These are phyloP conservation scores for Aspergillus neotritici DNA, from an alignment of 2,329 filamentous ascomycete species.

Conservation along the genomic window DNA sequence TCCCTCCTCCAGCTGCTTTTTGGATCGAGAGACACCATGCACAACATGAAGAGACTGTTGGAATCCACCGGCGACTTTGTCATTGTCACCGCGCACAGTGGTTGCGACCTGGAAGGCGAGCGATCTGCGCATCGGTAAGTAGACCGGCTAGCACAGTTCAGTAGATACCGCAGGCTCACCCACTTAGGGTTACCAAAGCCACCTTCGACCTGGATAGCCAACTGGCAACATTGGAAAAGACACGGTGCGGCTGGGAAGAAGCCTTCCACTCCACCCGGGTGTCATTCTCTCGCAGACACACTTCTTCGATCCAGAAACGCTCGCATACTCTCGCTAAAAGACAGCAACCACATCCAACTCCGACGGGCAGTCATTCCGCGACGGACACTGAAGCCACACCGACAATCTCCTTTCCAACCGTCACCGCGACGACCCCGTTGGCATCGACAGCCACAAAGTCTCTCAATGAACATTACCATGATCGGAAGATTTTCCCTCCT, in stretches of 20 bases:
- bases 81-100: constrained; percentile 15
- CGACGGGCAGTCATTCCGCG: neutral
- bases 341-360: neutral
- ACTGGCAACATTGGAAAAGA: constrained; percentile 7
- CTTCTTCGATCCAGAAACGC: constrained; percentile 6
- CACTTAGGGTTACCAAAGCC: constrained; percentile 1
- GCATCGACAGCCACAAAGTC: constrained; percentile 2
- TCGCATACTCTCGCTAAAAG: neutral
- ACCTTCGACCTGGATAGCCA: constrained; percentile 4
- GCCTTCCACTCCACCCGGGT: constrained; percentile 13
- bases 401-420: neutral
- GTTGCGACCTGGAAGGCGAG: constrained; percentile 15
- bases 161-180: neutral
- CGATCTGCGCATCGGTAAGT: constrained; percentile 16
- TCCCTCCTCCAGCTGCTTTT: neutral
- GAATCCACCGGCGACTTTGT: constrained; percentile 8
- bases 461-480: constrained; percentile 1
- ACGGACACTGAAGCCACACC: no score
- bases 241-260: constrained; percentile 12
- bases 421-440: neutral
- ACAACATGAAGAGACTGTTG: constrained; percentile 5
- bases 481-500: constrained; percentile 2
- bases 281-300: constrained; percentile 12
- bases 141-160: neutral
- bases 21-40: neutral